A percentile compares a stretch with the other conserved stretches of the same genome.
Evolutionary conservation across 306 rosid species (phyloP).

Genomic region (Sphenostylis stenocarpa): DNA sequence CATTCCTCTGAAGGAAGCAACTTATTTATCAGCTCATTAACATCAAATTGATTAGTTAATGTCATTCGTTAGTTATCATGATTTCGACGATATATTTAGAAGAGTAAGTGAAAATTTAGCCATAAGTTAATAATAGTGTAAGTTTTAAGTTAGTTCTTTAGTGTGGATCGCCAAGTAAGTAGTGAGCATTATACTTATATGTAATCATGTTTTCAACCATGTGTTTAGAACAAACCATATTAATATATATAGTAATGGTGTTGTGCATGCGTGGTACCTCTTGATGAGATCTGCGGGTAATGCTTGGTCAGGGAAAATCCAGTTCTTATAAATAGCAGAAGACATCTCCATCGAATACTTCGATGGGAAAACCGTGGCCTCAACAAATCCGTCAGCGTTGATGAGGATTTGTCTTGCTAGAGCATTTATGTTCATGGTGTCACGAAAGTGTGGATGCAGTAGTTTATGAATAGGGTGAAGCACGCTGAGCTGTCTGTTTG

Average conservation of each 20-base stretch:
- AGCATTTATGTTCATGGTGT: conserved; percentile 84
- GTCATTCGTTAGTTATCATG: neutral
- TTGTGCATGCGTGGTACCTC: conserved; percentile 46
- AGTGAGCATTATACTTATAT: no score
- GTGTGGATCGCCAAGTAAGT: neutral
- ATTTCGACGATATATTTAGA: no score
- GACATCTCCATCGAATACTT: conserved; percentile 75
- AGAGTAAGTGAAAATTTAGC: no score
- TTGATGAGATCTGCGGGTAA: conserved; percentile 71
- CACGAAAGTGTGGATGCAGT: conserved; percentile 74
- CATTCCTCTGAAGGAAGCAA: conserved; percentile 53
- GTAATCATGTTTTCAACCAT: conserved; percentile 6
- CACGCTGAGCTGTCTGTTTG: conserved; percentile 75
- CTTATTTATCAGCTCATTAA: neutral
- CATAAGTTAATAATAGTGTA: no score
- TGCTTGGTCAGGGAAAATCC: conserved; percentile 78
- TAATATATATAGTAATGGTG: neutral
- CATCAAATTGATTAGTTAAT: neutral
- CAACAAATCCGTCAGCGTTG: conserved; percentile 69
- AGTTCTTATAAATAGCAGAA: conserved; percentile 62
- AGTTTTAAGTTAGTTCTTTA: no score
- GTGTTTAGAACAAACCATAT: neutral
- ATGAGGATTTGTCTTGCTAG: conserved; percentile 64
- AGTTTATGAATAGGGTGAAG: conserved; percentile 82
- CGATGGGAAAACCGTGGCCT: conserved; percentile 57